Conservation (phyloP, 441 rosid species). For the Manihot esculenta region DNA sequence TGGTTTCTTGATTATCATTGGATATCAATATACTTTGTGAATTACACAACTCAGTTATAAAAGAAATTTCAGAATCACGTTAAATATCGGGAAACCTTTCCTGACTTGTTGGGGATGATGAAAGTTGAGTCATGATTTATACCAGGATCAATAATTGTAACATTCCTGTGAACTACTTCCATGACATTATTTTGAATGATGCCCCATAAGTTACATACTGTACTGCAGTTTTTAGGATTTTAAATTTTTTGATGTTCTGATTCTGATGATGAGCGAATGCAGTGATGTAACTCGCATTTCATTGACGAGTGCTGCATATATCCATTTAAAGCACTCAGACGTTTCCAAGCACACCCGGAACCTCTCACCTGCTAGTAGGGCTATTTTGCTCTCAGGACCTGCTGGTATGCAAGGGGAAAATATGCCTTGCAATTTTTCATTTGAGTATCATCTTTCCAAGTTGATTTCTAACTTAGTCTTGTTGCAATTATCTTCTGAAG, state of each 20-base stretch:
- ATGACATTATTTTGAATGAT: neutral
- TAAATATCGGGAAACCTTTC: neutral
- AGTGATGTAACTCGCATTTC: constrained; percentile 70
- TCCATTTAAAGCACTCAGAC: constrained; percentile 77
- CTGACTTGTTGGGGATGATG: constrained; percentile 5
- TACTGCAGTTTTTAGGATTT: neutral
- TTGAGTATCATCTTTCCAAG: constrained; percentile 1
- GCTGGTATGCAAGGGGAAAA: constrained; percentile 52
- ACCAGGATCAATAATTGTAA: neutral
- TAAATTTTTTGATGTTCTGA: neutral
- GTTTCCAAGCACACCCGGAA: constrained; percentile 87
- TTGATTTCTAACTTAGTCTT: constrained; percentile 13
- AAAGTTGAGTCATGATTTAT: neutral
- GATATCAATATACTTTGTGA: neutral
- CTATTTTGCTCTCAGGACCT: constrained; percentile 87
- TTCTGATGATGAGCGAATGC: constrained; percentile 24
- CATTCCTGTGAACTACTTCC: neutral
- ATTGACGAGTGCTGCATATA: constrained; percentile 84
- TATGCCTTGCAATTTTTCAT: constrained; percentile 4
- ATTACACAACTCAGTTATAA: neutral
- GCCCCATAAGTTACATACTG: neutral
- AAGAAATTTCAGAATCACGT: neutral
- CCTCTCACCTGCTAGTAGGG: constrained; percentile 87
- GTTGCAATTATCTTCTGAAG: constrained; percentile 37
- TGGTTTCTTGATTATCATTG: neutral